Percentiles rank a stretch among this genome's conserved stretches.
Conservation (phyloP, 208 protist genomes). For the Trypanosoma melophagium region DNA sequence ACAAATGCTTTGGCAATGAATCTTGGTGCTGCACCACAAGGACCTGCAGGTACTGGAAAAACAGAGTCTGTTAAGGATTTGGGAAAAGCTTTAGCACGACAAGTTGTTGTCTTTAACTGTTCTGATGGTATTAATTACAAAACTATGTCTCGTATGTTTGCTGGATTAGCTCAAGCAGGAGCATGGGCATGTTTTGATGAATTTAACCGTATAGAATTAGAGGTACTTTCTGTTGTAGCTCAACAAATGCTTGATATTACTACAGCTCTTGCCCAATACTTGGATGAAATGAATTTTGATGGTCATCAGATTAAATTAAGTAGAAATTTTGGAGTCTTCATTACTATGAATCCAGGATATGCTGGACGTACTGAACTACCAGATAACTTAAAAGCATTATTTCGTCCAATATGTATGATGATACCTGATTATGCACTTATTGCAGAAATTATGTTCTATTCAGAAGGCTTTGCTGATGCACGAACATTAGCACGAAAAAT, state of each 20-base stretch:
- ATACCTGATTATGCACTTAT: constrained; percentile 97
- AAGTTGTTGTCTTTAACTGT: constrained; percentile 97
- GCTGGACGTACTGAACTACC: constrained; percentile 96
- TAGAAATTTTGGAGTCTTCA: constrained; percentile 95
- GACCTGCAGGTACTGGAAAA: constrained; percentile 97
- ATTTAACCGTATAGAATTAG: constrained; percentile 97
- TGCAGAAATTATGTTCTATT: constrained; percentile 97
- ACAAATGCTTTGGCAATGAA: constrained; percentile 94
- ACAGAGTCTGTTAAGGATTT: constrained; percentile 97
- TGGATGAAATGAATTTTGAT: constrained; percentile 91
- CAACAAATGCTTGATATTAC: constrained; percentile 96
- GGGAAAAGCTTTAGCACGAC: constrained; percentile 87
- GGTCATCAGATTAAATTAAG: constrained; percentile 91
- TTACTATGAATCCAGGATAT: constrained; percentile 99
- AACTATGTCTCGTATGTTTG: constrained; percentile 96
- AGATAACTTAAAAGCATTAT: constrained; percentile 97
- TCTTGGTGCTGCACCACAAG: constrained; percentile 93
- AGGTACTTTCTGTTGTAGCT: constrained; percentile 96
- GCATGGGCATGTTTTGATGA: constrained; percentile 98
- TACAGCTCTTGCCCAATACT: constrained; percentile 83
- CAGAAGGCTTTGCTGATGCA: constrained; percentile 96
- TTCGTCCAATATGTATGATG: constrained; percentile 97
- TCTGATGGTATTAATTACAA: constrained; percentile 97
- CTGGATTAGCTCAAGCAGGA: constrained; percentile 93
- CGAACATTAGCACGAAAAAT: constrained; percentile 94